Evolutionary conservation across 2,329 filamentous ascomycete species (phyloP).

Genomic region (Dryadomyces quercivorus): DNA sequence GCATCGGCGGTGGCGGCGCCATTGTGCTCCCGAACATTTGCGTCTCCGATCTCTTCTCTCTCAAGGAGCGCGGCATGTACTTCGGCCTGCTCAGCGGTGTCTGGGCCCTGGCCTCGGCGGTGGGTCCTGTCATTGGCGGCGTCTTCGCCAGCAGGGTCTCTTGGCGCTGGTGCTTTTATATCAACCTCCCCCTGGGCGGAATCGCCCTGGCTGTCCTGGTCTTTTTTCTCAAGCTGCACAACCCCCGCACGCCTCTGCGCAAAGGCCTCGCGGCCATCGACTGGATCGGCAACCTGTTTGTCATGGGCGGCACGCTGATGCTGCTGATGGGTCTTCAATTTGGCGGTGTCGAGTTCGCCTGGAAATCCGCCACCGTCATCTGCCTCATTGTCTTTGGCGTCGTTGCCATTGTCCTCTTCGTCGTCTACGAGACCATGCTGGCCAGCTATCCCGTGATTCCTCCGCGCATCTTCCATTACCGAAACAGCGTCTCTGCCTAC

Average conservation of each 20-base stretch:
- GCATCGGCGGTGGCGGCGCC: slow-evolving; percentile 41
- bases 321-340: slow-evolving; percentile 62
- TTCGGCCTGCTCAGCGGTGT: neutral
- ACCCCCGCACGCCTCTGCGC: slow-evolving; percentile 48
- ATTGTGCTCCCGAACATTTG: slow-evolving; percentile 44
- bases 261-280: slow-evolving; percentile 52
- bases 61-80: slow-evolving; percentile 4
- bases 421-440: slow-evolving; percentile 58
- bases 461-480: slow-evolving; percentile 51
- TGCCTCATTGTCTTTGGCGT: slow-evolving; percentile 37
- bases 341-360: slow-evolving; percentile 63
- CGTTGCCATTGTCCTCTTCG: slow-evolving; percentile 45
- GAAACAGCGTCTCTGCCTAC: slow-evolving; percentile 55
- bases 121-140: slow-evolving; percentile 5
- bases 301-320: neutral
- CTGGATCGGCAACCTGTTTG: slow-evolving; percentile 32
- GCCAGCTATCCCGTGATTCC: slow-evolving; percentile 72
- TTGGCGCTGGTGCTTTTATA: neutral
- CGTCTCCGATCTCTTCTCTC: slow-evolving; percentile 29
- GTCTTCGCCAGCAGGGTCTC: neutral
- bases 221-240: slow-evolving; percentile 55
- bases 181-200: slow-evolving; percentile 17
- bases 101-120: slow-evolving; percentile 2
- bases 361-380: slow-evolving; percentile 61
- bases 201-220: slow-evolving; percentile 35